Percentiles rank a stretch among this genome's conserved stretches.
These are phyloP conservation scores for Pichia sp. DNA, from an alignment of 1,139 yeast genomes.

Conservation along the genomic window DNA sequence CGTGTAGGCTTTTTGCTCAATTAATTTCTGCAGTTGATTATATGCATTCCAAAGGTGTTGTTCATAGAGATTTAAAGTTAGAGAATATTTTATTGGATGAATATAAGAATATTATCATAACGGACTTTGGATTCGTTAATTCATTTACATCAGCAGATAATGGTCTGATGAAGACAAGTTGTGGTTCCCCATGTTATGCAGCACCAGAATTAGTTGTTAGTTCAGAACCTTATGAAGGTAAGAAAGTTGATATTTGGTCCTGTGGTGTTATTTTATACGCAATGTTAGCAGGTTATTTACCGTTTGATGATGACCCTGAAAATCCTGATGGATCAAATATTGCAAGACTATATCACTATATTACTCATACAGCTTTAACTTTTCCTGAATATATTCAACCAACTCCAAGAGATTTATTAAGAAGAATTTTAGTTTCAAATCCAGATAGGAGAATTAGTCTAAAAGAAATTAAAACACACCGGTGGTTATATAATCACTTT, in stretches of 20 bases:
- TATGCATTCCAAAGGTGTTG: conserved; percentile 76
- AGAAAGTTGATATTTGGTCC: conserved; percentile 95
- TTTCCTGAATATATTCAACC: conserved; percentile 94
- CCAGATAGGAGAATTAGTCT: conserved; percentile 74
- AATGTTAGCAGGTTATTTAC: conserved; percentile 94
- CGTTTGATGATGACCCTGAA: conserved; percentile 95
- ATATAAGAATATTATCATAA: conserved; percentile 70
- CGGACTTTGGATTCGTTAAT: conserved; percentile 90
- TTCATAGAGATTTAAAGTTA: conserved; percentile 73
- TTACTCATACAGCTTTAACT: conserved; percentile 83
- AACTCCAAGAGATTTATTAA: conserved; percentile 80
- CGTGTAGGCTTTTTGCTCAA: conserved; percentile 87
- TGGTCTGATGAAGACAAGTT: conserved; percentile 88
- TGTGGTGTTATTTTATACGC: conserved; percentile 94
- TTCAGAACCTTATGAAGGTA: conserved; percentile 83
- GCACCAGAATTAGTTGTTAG: conserved; percentile 95
- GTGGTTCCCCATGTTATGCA: conserved; percentile 98
- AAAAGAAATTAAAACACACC: conserved; percentile 67
- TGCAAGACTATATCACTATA: conserved; percentile 82
- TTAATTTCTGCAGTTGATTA: conserved; percentile 90
- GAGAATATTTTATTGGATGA: conserved; percentile 69
- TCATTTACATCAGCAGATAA: conserved; percentile 46
- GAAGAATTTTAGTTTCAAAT: conserved; percentile 79
- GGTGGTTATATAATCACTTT: conserved; percentile 81
- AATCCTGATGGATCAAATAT: conserved; percentile 96